These are phyloP conservation scores for Oryza meridionalis DNA, from an alignment of 176 grass and related monocot species.

Conservation along the genomic window DNA sequence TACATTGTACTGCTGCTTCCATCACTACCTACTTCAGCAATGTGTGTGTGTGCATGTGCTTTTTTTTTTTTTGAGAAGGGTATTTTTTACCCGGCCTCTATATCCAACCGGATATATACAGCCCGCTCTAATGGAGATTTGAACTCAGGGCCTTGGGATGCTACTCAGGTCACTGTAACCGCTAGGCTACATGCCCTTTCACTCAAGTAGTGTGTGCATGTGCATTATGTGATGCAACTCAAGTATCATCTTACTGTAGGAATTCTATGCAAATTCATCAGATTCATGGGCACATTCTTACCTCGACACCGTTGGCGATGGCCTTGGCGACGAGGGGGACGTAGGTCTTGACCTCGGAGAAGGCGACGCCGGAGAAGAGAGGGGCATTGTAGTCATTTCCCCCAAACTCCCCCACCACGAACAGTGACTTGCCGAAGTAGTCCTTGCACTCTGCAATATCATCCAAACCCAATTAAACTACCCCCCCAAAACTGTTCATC, in stretches of 20 bases:
- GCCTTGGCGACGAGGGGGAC: slow-evolving; percentile 66
- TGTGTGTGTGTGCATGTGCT: not conserved
- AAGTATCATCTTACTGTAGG: not conserved
- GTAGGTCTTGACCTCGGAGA: slow-evolving; percentile 72
- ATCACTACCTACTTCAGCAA: slow-evolving; percentile 8
- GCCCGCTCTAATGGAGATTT: too few relatives aligned
- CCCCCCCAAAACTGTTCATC: not conserved
- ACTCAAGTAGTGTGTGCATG: not conserved
- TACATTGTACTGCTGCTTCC: too few relatives aligned
- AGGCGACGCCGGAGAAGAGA: slow-evolving; percentile 66
- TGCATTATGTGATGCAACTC: slow-evolving; percentile 19
- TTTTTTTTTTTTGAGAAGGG: too few relatives aligned
- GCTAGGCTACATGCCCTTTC: too few relatives aligned
- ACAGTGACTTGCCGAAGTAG: slow-evolving; percentile 82
- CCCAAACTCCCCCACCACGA: slow-evolving; percentile 92
- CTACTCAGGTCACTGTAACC: too few relatives aligned
- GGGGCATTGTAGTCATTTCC: slow-evolving; percentile 98
- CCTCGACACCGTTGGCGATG: slow-evolving; percentile 75
- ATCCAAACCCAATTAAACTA: not conserved
- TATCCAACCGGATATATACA: too few relatives aligned
- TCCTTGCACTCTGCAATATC: slow-evolving; percentile 74
- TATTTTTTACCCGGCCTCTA: too few relatives aligned
- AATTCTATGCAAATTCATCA: not conserved
- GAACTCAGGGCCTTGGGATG: too few relatives aligned
- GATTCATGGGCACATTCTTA: slow-evolving; percentile 26